These are phyloP conservation scores for Xylariaceae sp. DNA, from an alignment of 2,329 filamentous ascomycete genomes.

Conservation along the genomic window DNA sequence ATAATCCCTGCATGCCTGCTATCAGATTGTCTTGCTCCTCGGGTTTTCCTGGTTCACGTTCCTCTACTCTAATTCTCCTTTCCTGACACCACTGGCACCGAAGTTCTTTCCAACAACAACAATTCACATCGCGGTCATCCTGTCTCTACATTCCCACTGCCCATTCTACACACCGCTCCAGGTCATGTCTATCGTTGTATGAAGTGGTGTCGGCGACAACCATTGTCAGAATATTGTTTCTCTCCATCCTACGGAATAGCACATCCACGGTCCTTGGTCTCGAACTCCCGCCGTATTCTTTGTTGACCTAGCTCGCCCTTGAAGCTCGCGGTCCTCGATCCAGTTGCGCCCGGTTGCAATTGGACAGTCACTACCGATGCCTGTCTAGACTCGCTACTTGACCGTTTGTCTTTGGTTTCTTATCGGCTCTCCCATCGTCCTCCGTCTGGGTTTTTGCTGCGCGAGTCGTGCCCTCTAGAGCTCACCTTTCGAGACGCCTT, in stretches of 20 bases:
- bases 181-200: slow-evolving; percentile 16
- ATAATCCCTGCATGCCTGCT: slow-evolving; percentile 15
- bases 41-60: slow-evolving; percentile 17
- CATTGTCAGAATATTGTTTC: slow-evolving; percentile 9
- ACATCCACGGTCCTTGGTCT: not conserved
- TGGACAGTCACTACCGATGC: slow-evolving; percentile 25
- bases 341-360: slow-evolving; percentile 29
- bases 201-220: slow-evolving; percentile 18
- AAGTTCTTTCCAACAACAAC: slow-evolving; percentile 8
- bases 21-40: slow-evolving; percentile 15
- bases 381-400: slow-evolving; percentile 21
- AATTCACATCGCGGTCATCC: slow-evolving; percentile 6
- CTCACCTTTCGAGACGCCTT: slow-evolving; percentile 4
- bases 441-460: not conserved
- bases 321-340: slow-evolving; percentile 16
- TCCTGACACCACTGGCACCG: slow-evolving; percentile 12
- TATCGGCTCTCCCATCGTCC: not conserved
- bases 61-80: slow-evolving; percentile 16
- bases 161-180: slow-evolving; percentile 1
- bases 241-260: not conserved
- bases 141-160: slow-evolving; percentile 2
- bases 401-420: slow-evolving; percentile 2
- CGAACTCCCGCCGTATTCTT: not conserved
- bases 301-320: slow-evolving; percentile 4
- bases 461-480: slow-evolving; percentile 2